Evolutionary conservation across 495 filamentous ascomycete species (phyloP).

Genomic region (Astrocystis sublimbata): DNA sequence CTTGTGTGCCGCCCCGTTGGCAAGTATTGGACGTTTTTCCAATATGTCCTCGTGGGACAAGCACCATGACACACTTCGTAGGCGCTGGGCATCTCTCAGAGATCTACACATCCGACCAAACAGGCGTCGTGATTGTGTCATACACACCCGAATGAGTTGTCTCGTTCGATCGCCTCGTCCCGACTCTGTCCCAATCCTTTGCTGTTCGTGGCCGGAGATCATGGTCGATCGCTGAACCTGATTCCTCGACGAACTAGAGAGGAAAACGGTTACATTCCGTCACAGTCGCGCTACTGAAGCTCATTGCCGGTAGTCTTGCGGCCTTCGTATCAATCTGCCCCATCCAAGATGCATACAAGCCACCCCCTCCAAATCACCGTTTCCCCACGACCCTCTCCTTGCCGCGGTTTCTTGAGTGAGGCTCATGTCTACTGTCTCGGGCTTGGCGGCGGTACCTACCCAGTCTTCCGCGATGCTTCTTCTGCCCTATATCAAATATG

Average conservation of each 20-base stretch:
- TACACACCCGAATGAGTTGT: constrained; percentile 21
- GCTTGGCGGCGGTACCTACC: constrained; percentile 19
- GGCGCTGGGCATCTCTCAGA: constrained; percentile 34
- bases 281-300: neutral
- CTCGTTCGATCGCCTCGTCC: constrained; percentile 2
- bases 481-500: constrained; percentile 34
- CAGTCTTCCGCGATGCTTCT: constrained; percentile 23
- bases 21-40: constrained; percentile 30
- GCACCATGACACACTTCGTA: constrained; percentile 21
- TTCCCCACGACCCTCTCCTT: constrained; percentile 9
- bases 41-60: constrained; percentile 24
- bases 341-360: constrained; percentile 17
- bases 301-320: constrained; percentile 2
- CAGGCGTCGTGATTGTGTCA: constrained; percentile 33
- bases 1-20: constrained; percentile 22
- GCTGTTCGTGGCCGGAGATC: neutral
- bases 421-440: constrained; percentile 19
- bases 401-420: constrained; percentile 20
- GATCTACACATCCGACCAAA: constrained; percentile 35
- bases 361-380: constrained; percentile 18
- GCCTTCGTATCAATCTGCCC: constrained; percentile 13
- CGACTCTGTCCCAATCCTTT: neutral
- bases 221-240: neutral
- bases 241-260: neutral
- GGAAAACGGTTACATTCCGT: constrained; percentile 1